Base-by-base conservation (phyloP, 768 basidiomycete genomes). In the Fomitopsis serialis region DNA sequence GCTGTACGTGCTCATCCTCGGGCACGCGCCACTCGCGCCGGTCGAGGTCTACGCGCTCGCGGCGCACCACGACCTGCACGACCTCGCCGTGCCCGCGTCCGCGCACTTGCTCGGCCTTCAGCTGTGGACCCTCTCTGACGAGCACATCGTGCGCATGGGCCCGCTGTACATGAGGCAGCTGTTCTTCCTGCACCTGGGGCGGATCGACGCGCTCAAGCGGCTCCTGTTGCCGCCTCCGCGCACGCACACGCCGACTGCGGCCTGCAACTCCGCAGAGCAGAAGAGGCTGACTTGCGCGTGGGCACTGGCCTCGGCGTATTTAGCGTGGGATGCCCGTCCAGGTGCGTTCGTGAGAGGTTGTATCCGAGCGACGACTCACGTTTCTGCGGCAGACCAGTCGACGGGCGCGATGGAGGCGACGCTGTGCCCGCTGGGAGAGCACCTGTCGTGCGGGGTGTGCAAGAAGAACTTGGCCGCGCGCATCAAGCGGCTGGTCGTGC, bases 151-250 rank as follows among this genome's bases (percentile, higher is more conserved):
- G 45, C 75, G 73, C 42, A 91, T 92, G 48, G 89, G 89, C 8
- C 78, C 90, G 2, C 69, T 82, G 21, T 92, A 92, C 62, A 71
- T 92, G 57, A 90, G 88, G 61, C 81, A 86, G 29, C 75, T 92
- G 24, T 90, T 92, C 68, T 91, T 89, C 65, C 72, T 92, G 23
- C 91, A 92, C 61, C 84, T 90, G 61, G 89, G 90, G 10, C 85
- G 90, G 24, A 74, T 81, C 3, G 91, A 92, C 56, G 89, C 89
- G 10, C 76, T 92, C 29, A 92, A 92, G 65, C 81, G 87, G 29
- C 78, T 91, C 21, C 73, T 92, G 13, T 74, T 87, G 5, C 79
- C 84, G 2, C 89, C 89, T 0, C 89, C 89, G 2, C 80, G 80
- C 51, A 82, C 85, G 2, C 89, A 92, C 64, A 73, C 83, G n/a